phyloP scores from a whole-genome alignment of 2,329 filamentous ascomycete genomes.

The Plectosphaerella plurivora region DNA sequence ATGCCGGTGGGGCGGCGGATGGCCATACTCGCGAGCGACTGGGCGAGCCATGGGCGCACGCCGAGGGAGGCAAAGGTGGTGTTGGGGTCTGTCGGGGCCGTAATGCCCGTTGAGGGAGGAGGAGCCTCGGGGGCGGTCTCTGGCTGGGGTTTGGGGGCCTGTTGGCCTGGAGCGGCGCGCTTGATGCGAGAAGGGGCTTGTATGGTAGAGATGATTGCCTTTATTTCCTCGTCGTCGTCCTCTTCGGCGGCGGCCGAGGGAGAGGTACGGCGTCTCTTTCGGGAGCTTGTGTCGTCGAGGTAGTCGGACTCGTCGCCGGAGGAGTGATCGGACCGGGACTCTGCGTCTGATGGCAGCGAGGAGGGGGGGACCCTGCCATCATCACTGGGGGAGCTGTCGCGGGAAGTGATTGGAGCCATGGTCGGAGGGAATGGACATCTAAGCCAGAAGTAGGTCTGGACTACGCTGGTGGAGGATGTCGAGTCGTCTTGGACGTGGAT shows the following conservation, averaged over 20 bases:
- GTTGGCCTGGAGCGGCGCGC: constrained; percentile 16
- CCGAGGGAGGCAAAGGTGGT: constrained; percentile 67
- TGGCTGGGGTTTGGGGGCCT: constrained; percentile 12
- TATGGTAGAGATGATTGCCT: constrained; percentile 34
- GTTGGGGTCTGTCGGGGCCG: constrained; percentile 51
- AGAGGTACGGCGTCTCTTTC: constrained; percentile 40
- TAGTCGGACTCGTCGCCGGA: constrained; percentile 41
- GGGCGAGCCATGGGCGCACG: constrained; percentile 82
- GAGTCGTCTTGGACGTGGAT: too few species aligned
- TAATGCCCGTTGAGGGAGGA: constrained; percentile 28
- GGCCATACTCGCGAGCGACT: constrained; percentile 69
- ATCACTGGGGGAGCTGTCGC: constrained; percentile 1
- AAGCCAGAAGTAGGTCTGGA: too few species aligned
- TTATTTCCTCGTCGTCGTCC: constrained; percentile 24
- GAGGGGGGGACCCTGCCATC: constrained; percentile 6
- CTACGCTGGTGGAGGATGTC: too few species aligned
- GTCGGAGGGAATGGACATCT: too few species aligned
- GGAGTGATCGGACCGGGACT: constrained; percentile 1
- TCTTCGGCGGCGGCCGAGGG: constrained; percentile 17
- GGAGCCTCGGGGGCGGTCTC: constrained; percentile 1
- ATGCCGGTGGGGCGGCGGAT: constrained; percentile 89
- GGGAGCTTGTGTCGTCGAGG: constrained; percentile 38
- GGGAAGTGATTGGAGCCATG: not conserved
- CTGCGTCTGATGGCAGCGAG: constrained; percentile 8
- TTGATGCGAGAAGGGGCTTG: constrained; percentile 51